phyloP scores from a whole-genome alignment of 1,284 basidiomycete species.

The Earliella scabrosa region DNA sequence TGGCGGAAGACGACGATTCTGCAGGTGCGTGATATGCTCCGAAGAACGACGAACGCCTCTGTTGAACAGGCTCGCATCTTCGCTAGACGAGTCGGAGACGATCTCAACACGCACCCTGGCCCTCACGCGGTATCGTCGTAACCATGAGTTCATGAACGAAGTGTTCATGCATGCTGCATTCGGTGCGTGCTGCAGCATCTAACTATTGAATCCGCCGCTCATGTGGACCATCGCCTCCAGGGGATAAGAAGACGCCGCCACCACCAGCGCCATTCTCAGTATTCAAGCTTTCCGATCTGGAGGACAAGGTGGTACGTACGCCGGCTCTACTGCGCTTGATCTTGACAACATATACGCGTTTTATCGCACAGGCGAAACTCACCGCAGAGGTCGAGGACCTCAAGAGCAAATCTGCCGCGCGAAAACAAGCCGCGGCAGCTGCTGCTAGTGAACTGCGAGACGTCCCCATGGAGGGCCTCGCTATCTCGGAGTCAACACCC shows the following conservation, averaged over 20 bases:
- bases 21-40: constrained; percentile 48
- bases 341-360: neutral
- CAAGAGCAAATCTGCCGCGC: constrained; percentile 33
- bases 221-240: constrained; percentile 36
- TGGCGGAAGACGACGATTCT: constrained; percentile 69
- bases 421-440: constrained; percentile 21
- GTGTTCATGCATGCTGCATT: constrained; percentile 75
- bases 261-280: constrained; percentile 51
- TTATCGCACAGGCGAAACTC: constrained; percentile 45
- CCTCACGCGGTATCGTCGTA: constrained; percentile 71
- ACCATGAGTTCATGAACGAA: constrained; percentile 82
- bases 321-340: neutral
- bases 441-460: constrained; percentile 22
- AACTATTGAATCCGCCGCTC: neutral
- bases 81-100: constrained; percentile 66
- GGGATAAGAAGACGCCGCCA: constrained; percentile 44
- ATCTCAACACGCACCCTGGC: constrained; percentile 76
- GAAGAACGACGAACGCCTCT: neutral
- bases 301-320: constrained; percentile 57
- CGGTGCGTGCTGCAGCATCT: too few relatives aligned
- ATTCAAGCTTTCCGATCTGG: constrained; percentile 63
- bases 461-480: constrained; percentile 30
- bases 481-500: constrained; percentile 9
- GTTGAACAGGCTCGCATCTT: neutral
- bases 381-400: constrained; percentile 53